phyloP scores from a whole-genome alignment of 768 basidiomycete species.

The Dendrothele bispora region DNA sequence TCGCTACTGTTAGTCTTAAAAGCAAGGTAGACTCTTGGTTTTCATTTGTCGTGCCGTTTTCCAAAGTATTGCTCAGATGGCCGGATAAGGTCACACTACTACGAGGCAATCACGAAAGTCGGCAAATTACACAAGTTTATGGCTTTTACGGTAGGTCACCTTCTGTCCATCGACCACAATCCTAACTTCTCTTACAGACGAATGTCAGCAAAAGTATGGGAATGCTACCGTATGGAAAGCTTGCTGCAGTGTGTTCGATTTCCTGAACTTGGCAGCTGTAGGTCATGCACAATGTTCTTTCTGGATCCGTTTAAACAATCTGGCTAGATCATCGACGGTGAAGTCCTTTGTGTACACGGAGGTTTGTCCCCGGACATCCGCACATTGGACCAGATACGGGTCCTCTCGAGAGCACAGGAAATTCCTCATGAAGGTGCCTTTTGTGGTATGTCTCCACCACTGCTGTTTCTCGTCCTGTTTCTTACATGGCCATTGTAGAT shows the following conservation, averaged over 20 bases:
- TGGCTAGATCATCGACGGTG: slow-evolving; percentile 87
- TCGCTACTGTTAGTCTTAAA: slow-evolving; percentile 87
- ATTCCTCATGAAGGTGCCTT: slow-evolving; percentile 99
- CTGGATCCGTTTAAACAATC: not conserved
- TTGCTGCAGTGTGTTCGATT: slow-evolving; percentile 96
- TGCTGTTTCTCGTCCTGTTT: not conserved
- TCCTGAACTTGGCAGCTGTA: slow-evolving; percentile 91
- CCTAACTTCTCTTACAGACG: slow-evolving; percentile 51
- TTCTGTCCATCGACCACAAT: not conserved
- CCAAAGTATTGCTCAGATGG: slow-evolving; percentile 52
- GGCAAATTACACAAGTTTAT: slow-evolving; percentile 98
- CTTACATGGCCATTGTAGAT: slow-evolving; percentile 44
- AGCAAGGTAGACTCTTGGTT: slow-evolving; percentile 59
- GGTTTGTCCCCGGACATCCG: slow-evolving; percentile 95
- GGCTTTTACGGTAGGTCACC: slow-evolving; percentile 87
- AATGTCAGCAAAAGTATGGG: slow-evolving; percentile 98
- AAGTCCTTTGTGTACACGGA: slow-evolving; percentile 91
- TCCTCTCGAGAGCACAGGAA: slow-evolving; percentile 92
- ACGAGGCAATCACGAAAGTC: slow-evolving; percentile 93
- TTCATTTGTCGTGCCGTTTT: not conserved
- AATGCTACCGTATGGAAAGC: slow-evolving; percentile 95
- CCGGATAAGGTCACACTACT: slow-evolving; percentile 91
- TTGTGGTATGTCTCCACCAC: slow-evolving; percentile 59
- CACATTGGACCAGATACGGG: slow-evolving; percentile 91
- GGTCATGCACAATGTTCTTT: slow-evolving; percentile 20